Conservation (phyloP, 2,329 filamentous ascomycete genomes). For the Phoma sp. region DNA sequence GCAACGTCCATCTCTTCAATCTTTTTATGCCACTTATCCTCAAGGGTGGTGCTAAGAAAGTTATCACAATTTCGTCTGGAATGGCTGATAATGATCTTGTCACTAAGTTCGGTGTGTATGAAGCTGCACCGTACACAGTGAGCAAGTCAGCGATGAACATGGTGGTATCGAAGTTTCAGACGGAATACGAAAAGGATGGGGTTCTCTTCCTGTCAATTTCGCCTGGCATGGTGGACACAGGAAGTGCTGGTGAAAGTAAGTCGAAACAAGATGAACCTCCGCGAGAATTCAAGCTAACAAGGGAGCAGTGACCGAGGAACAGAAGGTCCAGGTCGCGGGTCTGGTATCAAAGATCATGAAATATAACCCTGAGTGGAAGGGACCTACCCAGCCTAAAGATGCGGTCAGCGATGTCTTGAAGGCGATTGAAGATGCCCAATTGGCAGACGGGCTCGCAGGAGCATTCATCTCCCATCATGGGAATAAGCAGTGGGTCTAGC, state of each 20-base stretch:
- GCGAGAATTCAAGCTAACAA: too few relatives aligned
- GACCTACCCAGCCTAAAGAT: neutral
- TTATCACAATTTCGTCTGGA: constrained; percentile 49
- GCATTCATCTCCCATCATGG: neutral
- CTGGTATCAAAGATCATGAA: neutral
- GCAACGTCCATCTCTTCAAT: constrained; percentile 45
- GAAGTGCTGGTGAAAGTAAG: neutral
- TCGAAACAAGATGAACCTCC: neutral
- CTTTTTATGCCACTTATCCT: constrained; percentile 51
- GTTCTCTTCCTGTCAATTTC: constrained; percentile 25
- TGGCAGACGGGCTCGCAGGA: neutral
- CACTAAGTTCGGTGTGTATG: constrained; percentile 25
- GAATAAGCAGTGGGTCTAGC: neutral
- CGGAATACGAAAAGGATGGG: constrained; percentile 34
- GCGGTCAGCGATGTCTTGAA: neutral
- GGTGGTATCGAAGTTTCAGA: constrained; percentile 50
- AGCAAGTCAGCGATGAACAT: constrained; percentile 53
- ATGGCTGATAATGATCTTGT: constrained; percentile 44
- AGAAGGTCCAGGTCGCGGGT: neutral
- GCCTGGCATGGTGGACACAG: neutral
- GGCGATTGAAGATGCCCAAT: neutral
- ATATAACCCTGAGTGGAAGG: neutral
- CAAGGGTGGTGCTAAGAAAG: constrained; percentile 50
- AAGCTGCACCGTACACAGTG: constrained; percentile 43
- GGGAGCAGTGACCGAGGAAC: neutral